These are phyloP conservation scores for Olyra latifolia DNA, from an alignment of 176 grass and related monocot species.

Conservation along the genomic window DNA sequence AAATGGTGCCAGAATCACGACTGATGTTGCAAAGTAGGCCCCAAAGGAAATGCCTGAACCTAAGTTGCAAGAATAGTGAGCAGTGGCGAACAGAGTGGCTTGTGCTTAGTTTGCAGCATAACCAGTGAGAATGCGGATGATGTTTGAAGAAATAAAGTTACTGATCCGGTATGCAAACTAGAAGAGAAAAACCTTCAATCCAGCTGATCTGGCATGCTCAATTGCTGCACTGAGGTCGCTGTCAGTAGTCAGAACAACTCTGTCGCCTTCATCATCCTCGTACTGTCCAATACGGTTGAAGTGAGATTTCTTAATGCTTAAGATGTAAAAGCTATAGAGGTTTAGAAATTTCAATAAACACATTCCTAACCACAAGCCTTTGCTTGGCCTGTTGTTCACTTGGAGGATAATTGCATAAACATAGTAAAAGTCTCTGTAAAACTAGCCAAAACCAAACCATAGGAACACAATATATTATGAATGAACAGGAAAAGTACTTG, in stretches of 20 bases:
- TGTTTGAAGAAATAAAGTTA: background rate
- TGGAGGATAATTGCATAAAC: background rate
- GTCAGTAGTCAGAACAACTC: conserved; percentile 57
- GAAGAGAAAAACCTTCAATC: conserved; percentile 58
- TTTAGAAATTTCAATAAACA: background rate
- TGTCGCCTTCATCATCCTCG: conserved; percentile 85
- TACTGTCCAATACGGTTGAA: conserved; percentile 35
- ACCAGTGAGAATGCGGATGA: background rate
- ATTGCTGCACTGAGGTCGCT: conserved; percentile 57
- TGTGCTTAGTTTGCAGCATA: background rate
- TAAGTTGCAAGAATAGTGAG: background rate
- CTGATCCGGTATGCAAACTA: background rate
- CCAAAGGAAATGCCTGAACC: background rate
- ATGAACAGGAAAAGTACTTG: background rate
- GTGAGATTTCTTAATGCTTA: background rate
- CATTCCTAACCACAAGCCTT: background rate
- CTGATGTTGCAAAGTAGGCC: background rate
- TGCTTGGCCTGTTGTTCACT: background rate
- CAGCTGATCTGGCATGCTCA: conserved; percentile 61
- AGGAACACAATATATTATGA: background rate
- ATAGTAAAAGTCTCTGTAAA: background rate
- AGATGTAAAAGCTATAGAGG: background rate
- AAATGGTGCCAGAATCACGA: background rate
- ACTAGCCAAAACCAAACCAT: background rate
- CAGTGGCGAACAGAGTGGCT: background rate